Evolutionary conservation across 371 early-diverging fungal genomes (phyloP), one percentile per base, ranked within the genome.

Genomic region (Amoeboaphelidium occidentale): DNA sequence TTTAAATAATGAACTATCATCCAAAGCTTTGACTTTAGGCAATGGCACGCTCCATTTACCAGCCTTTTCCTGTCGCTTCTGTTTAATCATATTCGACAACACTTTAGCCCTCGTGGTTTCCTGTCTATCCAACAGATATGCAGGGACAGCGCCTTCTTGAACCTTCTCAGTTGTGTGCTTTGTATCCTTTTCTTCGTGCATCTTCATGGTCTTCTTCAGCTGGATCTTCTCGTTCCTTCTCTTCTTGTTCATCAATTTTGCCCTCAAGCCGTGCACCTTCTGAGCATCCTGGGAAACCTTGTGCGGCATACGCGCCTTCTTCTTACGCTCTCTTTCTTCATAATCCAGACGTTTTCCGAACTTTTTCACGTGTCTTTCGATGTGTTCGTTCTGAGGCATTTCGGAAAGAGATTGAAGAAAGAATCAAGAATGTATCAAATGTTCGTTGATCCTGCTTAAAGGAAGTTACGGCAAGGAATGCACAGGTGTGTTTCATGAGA

Each of bases 41-140:
- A 99, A 61, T 13, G 98, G 99, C 23, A 99, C 98, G 39, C 76
- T 68, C 48, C 48, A 64, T 68, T 98, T 98, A 27, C 92, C 93
- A 23, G 93, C 97, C 75, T 96, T 97, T 65, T 97, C 97, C 76
- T 97, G 92, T 60, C 98, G 79, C 76, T 97, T 93, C 64, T 98
- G 96, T 72, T 99, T 99, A 57, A 98, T 81, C 90, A 93, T 92
- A 68, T 96, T 91, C 62, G 83, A 87, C 50, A 98, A 65, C 47
- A 94, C 84, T 72, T 96, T 93, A 52, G 93, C 93, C 47, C 87
- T 72, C 60, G 85, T 75, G 67, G 91, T 81, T 53, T 88, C 85
- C 67, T 94, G 94, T 78, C 99, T 89, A 69, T 99, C 99, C 64
- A 98, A 73, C 57, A 99, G 76, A 72, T 93, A 98, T 14, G 92